Percentiles rank a stretch among this genome's conserved stretches.
phyloP scores from a whole-genome alignment of 345 rosid species.

The Brassica incana region DNA sequence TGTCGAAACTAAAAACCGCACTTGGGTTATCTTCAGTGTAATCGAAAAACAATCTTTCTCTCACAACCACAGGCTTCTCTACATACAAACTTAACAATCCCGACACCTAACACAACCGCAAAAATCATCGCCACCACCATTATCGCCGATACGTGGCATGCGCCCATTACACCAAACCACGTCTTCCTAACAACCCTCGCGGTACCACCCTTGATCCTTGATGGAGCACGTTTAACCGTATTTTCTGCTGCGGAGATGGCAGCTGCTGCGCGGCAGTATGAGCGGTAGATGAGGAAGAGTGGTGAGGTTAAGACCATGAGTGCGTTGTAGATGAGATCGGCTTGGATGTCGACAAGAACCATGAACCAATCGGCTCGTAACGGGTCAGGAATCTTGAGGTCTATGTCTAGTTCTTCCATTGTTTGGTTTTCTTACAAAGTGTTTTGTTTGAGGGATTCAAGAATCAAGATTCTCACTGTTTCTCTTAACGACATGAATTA shows the following conservation, averaged over 20 bases:
- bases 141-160: slow-evolving; percentile 52
- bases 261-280: slow-evolving; percentile 58
- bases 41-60: slow-evolving; percentile 64
- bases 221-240: slow-evolving; percentile 41
- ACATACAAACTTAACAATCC: slow-evolving; percentile 53
- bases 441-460: not conserved
- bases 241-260: slow-evolving; percentile 37
- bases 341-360: slow-evolving; percentile 44
- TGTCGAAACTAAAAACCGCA: slow-evolving; percentile 44
- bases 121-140: slow-evolving; percentile 44
- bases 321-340: slow-evolving; percentile 56
- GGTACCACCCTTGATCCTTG: slow-evolving; percentile 23
- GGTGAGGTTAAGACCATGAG: slow-evolving; percentile 53
- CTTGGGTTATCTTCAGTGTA: slow-evolving; percentile 59
- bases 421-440: not conserved
- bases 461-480: slow-evolving; percentile 5
- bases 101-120: slow-evolving; percentile 54
- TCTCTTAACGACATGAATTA: slow-evolving; percentile 14
- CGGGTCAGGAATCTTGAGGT: slow-evolving; percentile 30
- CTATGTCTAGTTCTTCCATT: slow-evolving; percentile 26
- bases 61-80: slow-evolving; percentile 68
- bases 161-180: slow-evolving; percentile 57
- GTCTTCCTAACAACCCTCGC: slow-evolving; percentile 41
- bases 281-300: slow-evolving; percentile 41
- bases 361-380: slow-evolving; percentile 48